Evolutionary conservation across 441 rosid species (phyloP).

Genomic region (Bocquillonia castaneifolia): DNA sequence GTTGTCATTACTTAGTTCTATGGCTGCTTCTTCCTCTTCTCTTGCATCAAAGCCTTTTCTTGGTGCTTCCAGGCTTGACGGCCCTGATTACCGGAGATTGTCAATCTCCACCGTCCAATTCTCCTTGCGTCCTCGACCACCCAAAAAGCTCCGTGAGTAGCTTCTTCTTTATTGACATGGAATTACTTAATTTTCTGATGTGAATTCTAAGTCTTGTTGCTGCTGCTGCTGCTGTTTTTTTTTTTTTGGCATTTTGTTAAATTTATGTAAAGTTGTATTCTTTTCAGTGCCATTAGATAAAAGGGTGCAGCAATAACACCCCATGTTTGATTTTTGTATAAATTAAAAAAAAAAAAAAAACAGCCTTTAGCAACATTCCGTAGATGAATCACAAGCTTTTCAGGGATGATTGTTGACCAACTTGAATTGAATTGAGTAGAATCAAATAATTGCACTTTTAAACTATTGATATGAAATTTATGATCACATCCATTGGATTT

Average conservation of each 20-base stretch:
- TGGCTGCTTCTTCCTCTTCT: slow-evolving; percentile 51
- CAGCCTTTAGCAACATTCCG: no score
- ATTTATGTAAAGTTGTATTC: background rate
- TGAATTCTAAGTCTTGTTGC: background rate
- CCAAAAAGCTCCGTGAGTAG: slow-evolving; percentile 61
- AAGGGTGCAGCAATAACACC: no score
- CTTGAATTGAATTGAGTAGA: no score
- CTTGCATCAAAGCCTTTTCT: slow-evolving; percentile 49
- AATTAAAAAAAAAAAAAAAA: no score
- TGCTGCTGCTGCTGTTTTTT: no score
- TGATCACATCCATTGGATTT: no score
- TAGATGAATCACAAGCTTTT: no score
- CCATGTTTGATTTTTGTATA: no score
- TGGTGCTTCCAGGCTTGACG: slow-evolving; percentile 38
- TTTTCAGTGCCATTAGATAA: background rate
- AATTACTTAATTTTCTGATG: background rate
- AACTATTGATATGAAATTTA: no score
- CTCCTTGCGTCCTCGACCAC: slow-evolving; percentile 44
- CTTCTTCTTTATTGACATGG: background rate
- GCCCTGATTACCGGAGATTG: slow-evolving; percentile 44
- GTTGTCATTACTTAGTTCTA: slow-evolving; percentile 1
- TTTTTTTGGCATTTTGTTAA: no score
- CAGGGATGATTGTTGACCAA: no score
- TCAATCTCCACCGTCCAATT: slow-evolving; percentile 47
- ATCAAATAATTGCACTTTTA: no score